These are phyloP conservation scores for Populus hybrid DNA, from an alignment of 441 rosid species.

Conservation along the genomic window DNA sequence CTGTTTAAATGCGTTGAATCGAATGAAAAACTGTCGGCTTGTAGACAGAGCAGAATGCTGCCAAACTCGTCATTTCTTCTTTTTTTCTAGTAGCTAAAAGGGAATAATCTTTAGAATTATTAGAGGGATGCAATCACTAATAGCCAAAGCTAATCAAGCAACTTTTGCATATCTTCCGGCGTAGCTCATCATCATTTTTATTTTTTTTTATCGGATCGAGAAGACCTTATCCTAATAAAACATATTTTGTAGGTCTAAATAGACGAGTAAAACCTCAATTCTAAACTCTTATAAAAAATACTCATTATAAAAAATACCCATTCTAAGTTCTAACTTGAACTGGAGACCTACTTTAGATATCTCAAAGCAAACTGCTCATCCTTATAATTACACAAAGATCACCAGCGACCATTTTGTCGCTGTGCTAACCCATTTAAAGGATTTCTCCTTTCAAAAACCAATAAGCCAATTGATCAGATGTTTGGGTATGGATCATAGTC, in stretches of 20 bases:
- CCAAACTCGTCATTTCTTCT: slow-evolving; percentile 1
- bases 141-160: background rate
- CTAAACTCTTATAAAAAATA: too few species aligned
- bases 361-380: background rate
- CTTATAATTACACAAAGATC: background rate
- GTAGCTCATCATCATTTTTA: too few species aligned
- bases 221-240: too few species aligned
- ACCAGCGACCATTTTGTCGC: background rate
- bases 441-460: background rate
- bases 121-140: background rate
- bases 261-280: too few species aligned
- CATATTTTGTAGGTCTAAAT: too few species aligned
- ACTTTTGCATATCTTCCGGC: background rate
- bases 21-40: slow-evolving; percentile 2
- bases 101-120: background rate
- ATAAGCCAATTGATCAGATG: too few species aligned
- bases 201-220: too few species aligned
- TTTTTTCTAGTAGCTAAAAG: background rate
- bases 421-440: background rate
- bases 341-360: too few species aligned
- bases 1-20: background rate
- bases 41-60: background rate
- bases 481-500: too few species aligned
- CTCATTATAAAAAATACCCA: too few species aligned
- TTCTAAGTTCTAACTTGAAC: too few species aligned